phyloP scores from a whole-genome alignment of 2,329 filamentous ascomycete species.

The Penicillium brasilianum region DNA sequence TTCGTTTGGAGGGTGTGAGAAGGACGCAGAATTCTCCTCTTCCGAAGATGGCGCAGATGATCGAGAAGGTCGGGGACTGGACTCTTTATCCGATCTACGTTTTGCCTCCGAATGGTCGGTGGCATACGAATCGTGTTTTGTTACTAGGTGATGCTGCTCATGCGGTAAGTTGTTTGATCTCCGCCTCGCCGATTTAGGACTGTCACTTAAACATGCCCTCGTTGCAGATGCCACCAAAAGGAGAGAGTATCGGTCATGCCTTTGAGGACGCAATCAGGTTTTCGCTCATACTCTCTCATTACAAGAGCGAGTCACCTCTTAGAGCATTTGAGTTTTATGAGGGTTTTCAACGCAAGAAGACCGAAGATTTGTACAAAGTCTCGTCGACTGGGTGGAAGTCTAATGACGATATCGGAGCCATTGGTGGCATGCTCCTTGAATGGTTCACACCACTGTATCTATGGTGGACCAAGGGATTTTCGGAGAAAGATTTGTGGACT shows the following conservation, averaged over 20 bases:
- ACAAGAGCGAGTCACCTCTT: neutral
- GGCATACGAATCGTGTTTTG: conserved; percentile 4
- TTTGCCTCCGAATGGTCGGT: conserved; percentile 3
- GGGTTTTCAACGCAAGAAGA: neutral
- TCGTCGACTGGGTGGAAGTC: conserved; percentile 4
- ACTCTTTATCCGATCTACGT: conserved; percentile 9
- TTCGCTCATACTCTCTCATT: conserved; percentile 4
- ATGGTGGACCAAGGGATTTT: neutral
- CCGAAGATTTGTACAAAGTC: neutral
- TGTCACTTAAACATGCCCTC: neutral
- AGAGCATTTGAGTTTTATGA: neutral
- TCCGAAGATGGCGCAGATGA: conserved; percentile 9
- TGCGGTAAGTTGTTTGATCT: neutral
- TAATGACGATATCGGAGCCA: neutral
- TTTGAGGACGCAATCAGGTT: conserved; percentile 9
- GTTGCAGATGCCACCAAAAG: conserved; percentile 8
- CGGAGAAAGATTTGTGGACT: neutral
- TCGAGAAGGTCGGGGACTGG: conserved; percentile 7
- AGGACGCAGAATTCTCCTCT: conserved; percentile 3
- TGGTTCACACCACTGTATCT: conserved; percentile 1
- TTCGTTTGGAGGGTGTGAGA: conserved; percentile 6
- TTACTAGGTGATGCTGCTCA: conserved; percentile 2
- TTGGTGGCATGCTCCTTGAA: neutral
- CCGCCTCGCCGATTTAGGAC: neutral
- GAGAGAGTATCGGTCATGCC: conserved; percentile 8